phyloP scores from a whole-genome alignment of 257 asterid genomes.

The Gentiana straminea region DNA sequence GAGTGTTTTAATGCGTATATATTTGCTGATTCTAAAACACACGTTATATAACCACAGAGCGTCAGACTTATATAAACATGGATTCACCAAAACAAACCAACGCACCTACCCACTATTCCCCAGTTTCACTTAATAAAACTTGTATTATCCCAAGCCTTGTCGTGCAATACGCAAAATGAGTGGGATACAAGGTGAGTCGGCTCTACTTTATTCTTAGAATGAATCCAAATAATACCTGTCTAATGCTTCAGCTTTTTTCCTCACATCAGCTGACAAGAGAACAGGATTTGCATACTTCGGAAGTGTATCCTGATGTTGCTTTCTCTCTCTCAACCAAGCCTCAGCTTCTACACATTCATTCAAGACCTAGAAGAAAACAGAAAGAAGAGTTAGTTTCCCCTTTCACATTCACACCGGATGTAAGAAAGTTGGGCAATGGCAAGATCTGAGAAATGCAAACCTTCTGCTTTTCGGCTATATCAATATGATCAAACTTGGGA shows the following conservation, averaged over 20 bases:
- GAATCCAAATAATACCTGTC: constrained; percentile 42
- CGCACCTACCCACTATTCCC: too few species aligned
- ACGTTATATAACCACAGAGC: too few species aligned
- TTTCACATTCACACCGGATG: neutral
- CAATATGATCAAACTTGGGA: constrained; percentile 82
- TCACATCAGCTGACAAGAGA: constrained; percentile 59
- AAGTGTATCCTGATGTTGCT: constrained; percentile 70
- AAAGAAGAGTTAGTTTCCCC: neutral
- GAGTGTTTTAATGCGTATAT: too few species aligned
- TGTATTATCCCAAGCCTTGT: too few species aligned
- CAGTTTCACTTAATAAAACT: too few species aligned
- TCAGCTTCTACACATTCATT: constrained; percentile 84
- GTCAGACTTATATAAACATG: too few species aligned
- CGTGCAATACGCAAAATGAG: too few species aligned
- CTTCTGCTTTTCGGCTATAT: constrained; percentile 63
- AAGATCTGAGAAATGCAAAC: constrained; percentile 13
- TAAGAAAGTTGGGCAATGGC: neutral
- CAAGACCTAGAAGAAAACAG: constrained; percentile 39
- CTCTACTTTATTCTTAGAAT: too few species aligned
- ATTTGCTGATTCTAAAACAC: too few species aligned
- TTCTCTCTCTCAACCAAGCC: constrained; percentile 81
- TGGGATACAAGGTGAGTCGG: too few species aligned
- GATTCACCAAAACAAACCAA: too few species aligned
- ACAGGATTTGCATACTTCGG: constrained; percentile 64
- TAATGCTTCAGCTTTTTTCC: constrained; percentile 69